Base-by-base conservation (phyloP, 768 basidiomycete genomes). In the Mycena floridula region DNA sequence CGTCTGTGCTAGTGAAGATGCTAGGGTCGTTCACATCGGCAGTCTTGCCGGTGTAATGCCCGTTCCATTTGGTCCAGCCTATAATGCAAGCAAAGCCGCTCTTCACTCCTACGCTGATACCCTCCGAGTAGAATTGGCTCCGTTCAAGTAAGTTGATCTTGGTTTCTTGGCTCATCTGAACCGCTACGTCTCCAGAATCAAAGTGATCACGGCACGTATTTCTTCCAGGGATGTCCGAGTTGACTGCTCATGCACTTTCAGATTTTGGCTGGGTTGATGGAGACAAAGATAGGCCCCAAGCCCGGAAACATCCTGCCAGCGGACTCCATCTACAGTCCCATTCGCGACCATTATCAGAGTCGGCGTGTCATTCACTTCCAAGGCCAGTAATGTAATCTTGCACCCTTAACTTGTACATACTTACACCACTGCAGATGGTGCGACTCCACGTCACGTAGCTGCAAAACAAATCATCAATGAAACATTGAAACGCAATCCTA, bases 31-130 rank as follows among this genome's bases (percentile, higher is more conserved):
- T n/a, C 42, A 58, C 24, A 40, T 56, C 1, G 59, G 61, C 7
- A 59, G 60, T 41, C 37, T 57, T 7, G 46, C 52, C n/a, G 54
- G 44, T 7, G 32, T 63, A 4, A 32, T 60, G 9, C 63, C 63
- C 9, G 24, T 47, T 18, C 57, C 61, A 3, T 60, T 61, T 38
- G 40, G 52, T 15, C 45, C 43, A 8, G 46, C 50, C 4, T 64
- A 62, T 39, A 60, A 60, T 37, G 42, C 53, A 9, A 52, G 42
- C 40, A 65, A 65, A 39, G 63, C 61, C 4, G 63, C 61, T 2
- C 39, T 65, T 2, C 49, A 54, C 30, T 32, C 55, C 8, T 59
- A 55, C 30, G 43, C 54, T 6, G 49, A 65, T 35, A 60, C 59
- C 1, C 45, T 65, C 13, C 51, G 63, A 7, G 42, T 62, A 3